phyloP scores from a whole-genome alignment of 106 monocot genomes.

The Dendrobium officinale region DNA sequence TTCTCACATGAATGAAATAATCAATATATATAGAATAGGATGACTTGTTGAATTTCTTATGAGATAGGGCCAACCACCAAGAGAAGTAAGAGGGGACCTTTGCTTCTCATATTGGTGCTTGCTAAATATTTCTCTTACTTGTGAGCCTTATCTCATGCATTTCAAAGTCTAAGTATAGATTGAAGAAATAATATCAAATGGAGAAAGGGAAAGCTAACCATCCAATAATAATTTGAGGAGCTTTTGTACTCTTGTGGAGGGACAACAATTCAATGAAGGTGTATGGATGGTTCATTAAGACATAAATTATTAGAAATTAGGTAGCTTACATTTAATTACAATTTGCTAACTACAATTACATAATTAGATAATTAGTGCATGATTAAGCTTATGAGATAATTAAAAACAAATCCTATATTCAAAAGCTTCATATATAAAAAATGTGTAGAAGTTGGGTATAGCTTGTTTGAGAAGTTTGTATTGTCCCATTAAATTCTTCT shows the following conservation, averaged over 20 bases:
- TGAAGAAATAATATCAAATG: too few species aligned
- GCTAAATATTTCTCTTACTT: background rate
- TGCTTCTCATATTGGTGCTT: background rate
- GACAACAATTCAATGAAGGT: slow-evolving; percentile 1
- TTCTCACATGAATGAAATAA: background rate
- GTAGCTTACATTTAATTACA: background rate
- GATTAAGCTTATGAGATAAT: background rate
- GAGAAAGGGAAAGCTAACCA: too few species aligned
- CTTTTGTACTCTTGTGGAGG: background rate
- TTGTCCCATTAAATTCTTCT: background rate
- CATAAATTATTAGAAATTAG: background rate
- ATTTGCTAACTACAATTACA: background rate
- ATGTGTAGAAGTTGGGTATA: too few species aligned
- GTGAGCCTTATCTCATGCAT: background rate
- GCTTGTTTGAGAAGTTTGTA: background rate
- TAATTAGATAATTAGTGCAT: background rate
- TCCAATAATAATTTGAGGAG: too few species aligned
- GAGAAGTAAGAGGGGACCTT: background rate
- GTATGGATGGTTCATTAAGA: background rate
- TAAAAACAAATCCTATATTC: too few species aligned
- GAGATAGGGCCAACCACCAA: background rate
- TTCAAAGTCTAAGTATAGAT: background rate
- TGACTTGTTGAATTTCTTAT: background rate
- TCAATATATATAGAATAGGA: background rate
- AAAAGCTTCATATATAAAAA: too few species aligned